Conservation (phyloP, 2,329 filamentous ascomycete species). For the Fusarium sp. region DNA sequence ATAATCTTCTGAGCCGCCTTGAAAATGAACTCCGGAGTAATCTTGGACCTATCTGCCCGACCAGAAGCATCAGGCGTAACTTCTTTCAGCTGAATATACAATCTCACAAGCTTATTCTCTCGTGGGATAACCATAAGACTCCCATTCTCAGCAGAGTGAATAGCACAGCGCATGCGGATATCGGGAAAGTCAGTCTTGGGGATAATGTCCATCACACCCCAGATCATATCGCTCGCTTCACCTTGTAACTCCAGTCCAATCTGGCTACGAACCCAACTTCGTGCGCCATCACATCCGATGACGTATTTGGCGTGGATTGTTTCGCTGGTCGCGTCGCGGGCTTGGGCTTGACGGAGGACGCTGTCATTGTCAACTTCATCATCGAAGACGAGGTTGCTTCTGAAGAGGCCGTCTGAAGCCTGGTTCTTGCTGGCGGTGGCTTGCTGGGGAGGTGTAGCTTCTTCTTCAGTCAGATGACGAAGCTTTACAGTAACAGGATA, state of each 20-base stretch:
- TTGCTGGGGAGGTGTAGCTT: not conserved
- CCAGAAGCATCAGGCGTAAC: not conserved
- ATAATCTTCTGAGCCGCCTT: not conserved
- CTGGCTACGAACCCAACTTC: constrained; percentile 74
- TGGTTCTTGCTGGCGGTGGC: not conserved
- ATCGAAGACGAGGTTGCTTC: not conserved
- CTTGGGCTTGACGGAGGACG: not conserved
- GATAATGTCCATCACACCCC: constrained; percentile 79
- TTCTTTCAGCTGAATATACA: constrained; percentile 70
- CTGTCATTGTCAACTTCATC: not conserved
- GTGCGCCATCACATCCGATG: constrained; percentile 70
- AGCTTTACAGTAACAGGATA: not conserved
- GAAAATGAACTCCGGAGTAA: not conserved
- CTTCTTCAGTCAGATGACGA: not conserved
- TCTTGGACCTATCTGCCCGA: not conserved
- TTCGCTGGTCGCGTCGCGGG: not conserved
- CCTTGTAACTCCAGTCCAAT: constrained; percentile 68
- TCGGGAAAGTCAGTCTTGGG: constrained; percentile 79
- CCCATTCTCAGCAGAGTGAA: constrained; percentile 74
- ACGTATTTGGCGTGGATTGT: constrained; percentile 27
- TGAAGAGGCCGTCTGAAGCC: not conserved
- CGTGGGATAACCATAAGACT: constrained; percentile 78
- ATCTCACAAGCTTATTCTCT: constrained; percentile 77
- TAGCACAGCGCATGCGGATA: constrained; percentile 77
- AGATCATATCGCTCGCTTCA: constrained; percentile 65